Evolutionary conservation across 805 yeast species (phyloP).

Genomic region (Komagataella pseudopastoris): DNA sequence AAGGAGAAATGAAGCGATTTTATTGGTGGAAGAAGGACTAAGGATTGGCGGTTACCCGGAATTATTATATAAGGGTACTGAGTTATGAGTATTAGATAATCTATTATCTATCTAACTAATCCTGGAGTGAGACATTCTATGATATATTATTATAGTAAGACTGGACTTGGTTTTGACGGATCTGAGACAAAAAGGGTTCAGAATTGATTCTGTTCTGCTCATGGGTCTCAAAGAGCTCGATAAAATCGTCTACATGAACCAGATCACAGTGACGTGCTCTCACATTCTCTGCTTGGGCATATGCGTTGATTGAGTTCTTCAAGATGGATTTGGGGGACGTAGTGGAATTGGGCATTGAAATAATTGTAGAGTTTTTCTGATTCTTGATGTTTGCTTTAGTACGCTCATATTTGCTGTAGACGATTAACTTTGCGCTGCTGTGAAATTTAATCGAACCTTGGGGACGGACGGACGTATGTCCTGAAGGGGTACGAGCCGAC

Average conservation of each 20-base stretch:
- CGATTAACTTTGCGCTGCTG: background rate
- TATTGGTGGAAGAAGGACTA: background rate
- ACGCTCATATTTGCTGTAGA: background rate
- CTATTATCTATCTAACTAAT: background rate
- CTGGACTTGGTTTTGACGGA: conserved; percentile 24
- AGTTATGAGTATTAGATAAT: background rate
- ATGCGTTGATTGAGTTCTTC: conserved; percentile 19
- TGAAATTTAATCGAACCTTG: background rate
- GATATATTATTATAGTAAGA: conserved; percentile 14
- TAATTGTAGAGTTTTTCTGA: background rate
- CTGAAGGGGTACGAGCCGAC: background rate
- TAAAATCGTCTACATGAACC: conserved; percentile 21
- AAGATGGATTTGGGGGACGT: conserved; percentile 19
- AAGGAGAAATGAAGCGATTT: background rate
- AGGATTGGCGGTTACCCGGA: background rate
- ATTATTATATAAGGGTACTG: too few species aligned
- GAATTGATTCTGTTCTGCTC: conserved; percentile 20
- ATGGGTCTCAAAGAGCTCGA: conserved; percentile 20
- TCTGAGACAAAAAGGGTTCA: conserved; percentile 17
- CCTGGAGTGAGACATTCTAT: background rate
- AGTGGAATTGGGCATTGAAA: background rate
- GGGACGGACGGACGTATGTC: background rate
- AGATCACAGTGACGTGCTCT: conserved; percentile 24
- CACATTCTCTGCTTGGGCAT: conserved; percentile 19
- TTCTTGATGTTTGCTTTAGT: background rate